phyloP scores from a whole-genome alignment of 768 basidiomycete species.

The Macrolepiota dolichaula region DNA sequence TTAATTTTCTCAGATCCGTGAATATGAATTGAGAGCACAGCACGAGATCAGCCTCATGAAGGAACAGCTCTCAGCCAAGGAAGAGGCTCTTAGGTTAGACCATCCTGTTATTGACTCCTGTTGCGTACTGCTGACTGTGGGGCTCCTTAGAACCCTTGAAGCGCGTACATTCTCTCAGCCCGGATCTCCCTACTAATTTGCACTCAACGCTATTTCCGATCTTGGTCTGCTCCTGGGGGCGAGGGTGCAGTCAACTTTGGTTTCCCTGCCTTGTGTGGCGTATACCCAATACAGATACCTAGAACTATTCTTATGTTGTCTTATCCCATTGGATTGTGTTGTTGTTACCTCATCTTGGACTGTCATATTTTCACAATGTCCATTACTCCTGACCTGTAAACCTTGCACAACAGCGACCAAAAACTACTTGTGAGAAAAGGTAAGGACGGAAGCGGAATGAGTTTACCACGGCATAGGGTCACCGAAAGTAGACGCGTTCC shows the following conservation, averaged over 20 bases:
- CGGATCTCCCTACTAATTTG: slow-evolving; percentile 6
- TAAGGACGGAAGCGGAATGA: not conserved
- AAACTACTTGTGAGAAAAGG: not conserved
- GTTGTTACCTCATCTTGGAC: slow-evolving; percentile 11
- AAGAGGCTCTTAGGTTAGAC: slow-evolving; percentile 69
- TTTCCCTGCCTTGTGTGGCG: not conserved
- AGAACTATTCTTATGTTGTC: not conserved
- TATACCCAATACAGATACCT: slow-evolving; percentile 9
- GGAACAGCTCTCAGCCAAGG: slow-evolving; percentile 83
- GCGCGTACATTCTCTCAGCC: slow-evolving; percentile 9
- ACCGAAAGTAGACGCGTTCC: slow-evolving; percentile 1
- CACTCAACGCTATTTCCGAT: not conserved
- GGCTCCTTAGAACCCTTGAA: slow-evolving; percentile 13
- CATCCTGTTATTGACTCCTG: not conserved
- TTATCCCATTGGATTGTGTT: not conserved
- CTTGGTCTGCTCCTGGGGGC: not conserved
- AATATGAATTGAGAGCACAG: slow-evolving; percentile 83
- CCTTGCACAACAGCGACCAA: not conserved
- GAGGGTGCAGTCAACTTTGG: not conserved
- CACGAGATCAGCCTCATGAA: slow-evolving; percentile 86
- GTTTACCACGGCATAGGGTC: slow-evolving; percentile 2
- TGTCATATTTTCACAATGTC: not conserved
- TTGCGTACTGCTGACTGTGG: not conserved
- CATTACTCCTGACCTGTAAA: not conserved
- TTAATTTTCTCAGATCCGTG: slow-evolving; percentile 53